Evolutionary conservation across 345 rosid species (phyloP), one percentile per base, ranked within the genome.

Genomic region (Moringa oleifera): DNA sequence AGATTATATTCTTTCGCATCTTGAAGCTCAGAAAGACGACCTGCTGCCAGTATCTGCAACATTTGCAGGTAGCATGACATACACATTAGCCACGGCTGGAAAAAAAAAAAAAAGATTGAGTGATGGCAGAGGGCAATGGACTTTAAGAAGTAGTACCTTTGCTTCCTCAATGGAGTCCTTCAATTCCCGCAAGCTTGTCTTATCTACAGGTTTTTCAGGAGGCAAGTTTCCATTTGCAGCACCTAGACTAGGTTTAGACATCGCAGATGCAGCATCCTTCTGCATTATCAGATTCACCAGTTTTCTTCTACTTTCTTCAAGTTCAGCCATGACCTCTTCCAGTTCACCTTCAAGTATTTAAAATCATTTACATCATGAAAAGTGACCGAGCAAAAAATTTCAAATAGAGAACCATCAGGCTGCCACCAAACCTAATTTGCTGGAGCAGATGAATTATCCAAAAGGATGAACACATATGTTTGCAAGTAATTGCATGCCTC

Each of bases 241-340:
- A 71, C 77, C 73, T 20, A 90, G 80, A 51, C 79, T 59, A 4
- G 47, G 47, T 62, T 66, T 71, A 68, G 77, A 83, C 64, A 68
- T 18, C 58, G 80, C 90, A 62, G 84, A 82, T 25, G 88, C 85
- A 22, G 79, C 80, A 76, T 86, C 97, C 76, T 86, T 94, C 71
- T 88, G 93, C 97, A 90, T 90, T 70, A 73, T 85, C 71, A 83
- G 71, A 73, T 71, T 80, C 62, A 94, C 77, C 71, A 90, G 67
- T 75, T 88, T 94, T 80, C 97, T 82, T 81, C 93, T 83, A 71
- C 87, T 86, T 67, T 87, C 97, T 81, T 94, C 96, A 46, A 90
- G 93, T 75, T 88, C 91, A 51, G 82, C 80, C 84, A 82, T 80
- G 71, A 63, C 77, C 80, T 94, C 99, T 77, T 94, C 97, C 70